Evolutionary conservation across 495 filamentous ascomycete species (phyloP).

Genomic region (Podospora bellae-mahoneyi): DNA sequence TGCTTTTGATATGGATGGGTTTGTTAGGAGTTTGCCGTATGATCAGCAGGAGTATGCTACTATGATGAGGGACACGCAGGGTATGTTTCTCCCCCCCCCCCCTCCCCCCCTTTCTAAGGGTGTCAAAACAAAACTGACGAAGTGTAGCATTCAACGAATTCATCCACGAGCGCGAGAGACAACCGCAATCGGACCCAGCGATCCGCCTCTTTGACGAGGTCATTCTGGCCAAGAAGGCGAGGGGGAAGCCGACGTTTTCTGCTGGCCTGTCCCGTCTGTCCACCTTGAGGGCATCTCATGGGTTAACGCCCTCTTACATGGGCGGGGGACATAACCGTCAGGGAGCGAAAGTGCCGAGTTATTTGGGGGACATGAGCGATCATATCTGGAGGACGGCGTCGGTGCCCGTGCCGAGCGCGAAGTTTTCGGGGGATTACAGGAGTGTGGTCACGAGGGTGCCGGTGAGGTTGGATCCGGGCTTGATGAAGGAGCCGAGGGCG

Average conservation of each 20-base stretch:
- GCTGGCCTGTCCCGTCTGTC: constrained; percentile 53
- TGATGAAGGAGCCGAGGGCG: constrained; percentile 85
- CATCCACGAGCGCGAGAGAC: constrained; percentile 82
- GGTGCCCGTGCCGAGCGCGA: constrained; percentile 69
- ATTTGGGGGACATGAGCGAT: constrained; percentile 80
- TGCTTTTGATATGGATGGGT: constrained; percentile 90
- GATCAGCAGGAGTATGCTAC: constrained; percentile 87
- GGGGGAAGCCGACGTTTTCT: constrained; percentile 58
- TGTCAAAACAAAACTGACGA: constrained; percentile 4
- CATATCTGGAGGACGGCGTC: constrained; percentile 90
- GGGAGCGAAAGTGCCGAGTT: constrained; percentile 54
- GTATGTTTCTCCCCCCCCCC: constrained; percentile 44
- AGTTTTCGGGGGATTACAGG: constrained; percentile 66
- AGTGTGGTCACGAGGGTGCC: constrained; percentile 59
- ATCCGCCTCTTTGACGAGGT: constrained; percentile 94
- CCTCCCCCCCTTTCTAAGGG: constrained; percentile 3
- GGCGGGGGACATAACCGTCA: constrained; percentile 30
- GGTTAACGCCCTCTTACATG: constrained; percentile 36
- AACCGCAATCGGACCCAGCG: constrained; percentile 52
- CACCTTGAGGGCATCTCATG: constrained; percentile 46
- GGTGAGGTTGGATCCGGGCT: constrained; percentile 73
- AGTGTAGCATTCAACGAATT: constrained; percentile 88
- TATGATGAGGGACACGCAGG: constrained; percentile 90
- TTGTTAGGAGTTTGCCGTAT: constrained; percentile 81
- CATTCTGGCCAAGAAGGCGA: constrained; percentile 88